These are phyloP conservation scores for Casuarina cunninghamiana DNA, from an alignment of 306 rosid genomes.

Conservation along the genomic window DNA sequence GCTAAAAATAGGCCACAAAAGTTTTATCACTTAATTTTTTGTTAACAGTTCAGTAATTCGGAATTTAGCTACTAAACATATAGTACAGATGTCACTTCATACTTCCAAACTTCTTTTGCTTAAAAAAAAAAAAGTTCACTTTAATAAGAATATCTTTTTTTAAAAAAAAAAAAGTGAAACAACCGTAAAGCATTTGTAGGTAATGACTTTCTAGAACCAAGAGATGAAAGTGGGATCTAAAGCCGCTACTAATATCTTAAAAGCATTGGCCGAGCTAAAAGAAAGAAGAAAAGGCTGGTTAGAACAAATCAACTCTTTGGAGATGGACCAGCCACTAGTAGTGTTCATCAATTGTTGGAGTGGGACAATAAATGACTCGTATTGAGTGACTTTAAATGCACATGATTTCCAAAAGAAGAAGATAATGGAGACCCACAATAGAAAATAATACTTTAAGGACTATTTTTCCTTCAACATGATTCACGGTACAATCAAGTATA, in stretches of 20 bases:
- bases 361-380: constrained; percentile 5
- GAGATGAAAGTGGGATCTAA: constrained; percentile 1
- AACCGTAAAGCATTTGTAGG: too few species aligned
- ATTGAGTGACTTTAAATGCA: constrained; percentile 21
- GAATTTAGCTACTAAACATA: too few species aligned
- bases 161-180: too few species aligned
- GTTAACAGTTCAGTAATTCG: too few species aligned
- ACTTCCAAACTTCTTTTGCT: too few species aligned
- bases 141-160: too few species aligned
- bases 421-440: constrained; percentile 35
- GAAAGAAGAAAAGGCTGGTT: constrained; percentile 24
- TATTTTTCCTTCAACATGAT: too few species aligned
- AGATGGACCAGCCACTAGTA: constrained; percentile 30
- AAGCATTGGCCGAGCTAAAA: constrained; percentile 29
- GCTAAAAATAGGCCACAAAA: too few species aligned
- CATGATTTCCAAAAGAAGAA: constrained; percentile 27
- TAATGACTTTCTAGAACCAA: constrained; percentile 8
- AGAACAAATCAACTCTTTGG: constrained; percentile 22
- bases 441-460: background rate
- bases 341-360: constrained; percentile 15
- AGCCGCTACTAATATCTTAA: constrained; percentile 10
- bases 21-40: too few species aligned
- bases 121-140: too few species aligned
- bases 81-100: too few species aligned
- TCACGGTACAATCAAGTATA: too few species aligned